phyloP scores from a whole-genome alignment of 768 basidiomycete species.

The Agrocybe pediades region DNA sequence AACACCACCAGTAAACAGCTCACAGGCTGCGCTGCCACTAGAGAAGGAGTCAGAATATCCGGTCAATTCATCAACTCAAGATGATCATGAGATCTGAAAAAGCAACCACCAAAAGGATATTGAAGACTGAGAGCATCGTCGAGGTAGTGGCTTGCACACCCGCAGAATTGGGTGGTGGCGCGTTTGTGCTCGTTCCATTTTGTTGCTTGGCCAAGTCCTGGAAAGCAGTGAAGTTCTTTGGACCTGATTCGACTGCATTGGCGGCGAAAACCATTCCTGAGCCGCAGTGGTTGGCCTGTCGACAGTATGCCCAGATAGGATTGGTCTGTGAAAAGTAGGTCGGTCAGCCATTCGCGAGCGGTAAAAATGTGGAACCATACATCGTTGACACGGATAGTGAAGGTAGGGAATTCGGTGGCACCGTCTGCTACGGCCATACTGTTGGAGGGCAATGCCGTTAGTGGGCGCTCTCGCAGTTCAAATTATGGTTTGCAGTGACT shows the following conservation, averaged over 20 bases:
- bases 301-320: conserved; percentile 61
- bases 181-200: conserved; percentile 37
- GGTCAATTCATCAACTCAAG: too few relatives aligned
- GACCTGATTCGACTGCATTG: conserved; percentile 52
- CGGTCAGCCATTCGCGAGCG: conserved; percentile 1
- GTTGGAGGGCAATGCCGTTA: neutral
- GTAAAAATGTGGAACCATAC: conserved; percentile 24
- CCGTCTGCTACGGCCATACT: conserved; percentile 50
- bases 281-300: conserved; percentile 51
- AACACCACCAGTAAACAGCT: too few relatives aligned
- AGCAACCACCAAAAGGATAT: neutral
- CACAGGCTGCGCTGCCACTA: too few relatives aligned
- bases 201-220: conserved; percentile 42
- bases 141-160: conserved; percentile 8
- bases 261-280: conserved; percentile 62
- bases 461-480: conserved; percentile 1
- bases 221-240: conserved; percentile 58
- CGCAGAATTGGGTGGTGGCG: conserved; percentile 7
- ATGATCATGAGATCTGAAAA: too few relatives aligned
- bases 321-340: conserved; percentile 33
- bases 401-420: conserved; percentile 51
- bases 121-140: neutral
- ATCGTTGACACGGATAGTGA: conserved; percentile 55
- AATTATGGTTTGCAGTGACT: conserved; percentile 14
- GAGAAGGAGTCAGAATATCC: too few relatives aligned